A percentile compares a stretch with the other conserved stretches of the same genome.
These are phyloP conservation scores for Neurospora tetrasperma DNA, from an alignment of 495 filamentous ascomycete species.

Conservation along the genomic window DNA sequence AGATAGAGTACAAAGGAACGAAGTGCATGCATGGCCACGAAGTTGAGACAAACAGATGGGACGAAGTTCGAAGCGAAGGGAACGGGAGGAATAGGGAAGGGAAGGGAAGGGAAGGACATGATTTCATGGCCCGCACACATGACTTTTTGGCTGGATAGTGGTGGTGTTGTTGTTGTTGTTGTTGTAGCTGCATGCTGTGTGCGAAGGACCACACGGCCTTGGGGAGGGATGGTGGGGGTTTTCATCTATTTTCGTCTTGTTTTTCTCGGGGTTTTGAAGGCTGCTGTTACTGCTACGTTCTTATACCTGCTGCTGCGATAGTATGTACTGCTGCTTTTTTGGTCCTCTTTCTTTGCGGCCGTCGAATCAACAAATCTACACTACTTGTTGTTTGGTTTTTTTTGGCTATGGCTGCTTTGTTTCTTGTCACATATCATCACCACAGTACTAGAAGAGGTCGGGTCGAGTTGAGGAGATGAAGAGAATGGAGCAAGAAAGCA, in stretches of 20 bases:
- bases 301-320: conserved; percentile 1
- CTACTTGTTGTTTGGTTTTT: not conserved
- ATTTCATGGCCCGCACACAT: not conserved
- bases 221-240: not conserved
- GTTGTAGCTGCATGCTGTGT: not conserved
- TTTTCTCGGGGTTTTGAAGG: not conserved
- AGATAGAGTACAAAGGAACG: not conserved
- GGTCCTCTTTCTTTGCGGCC: not conserved
- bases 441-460: not conserved
- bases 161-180: not conserved
- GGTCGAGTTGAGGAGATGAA: not conserved
- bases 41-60: not conserved
- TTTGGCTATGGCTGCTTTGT: not conserved
- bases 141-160: not conserved
- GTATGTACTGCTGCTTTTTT: not conserved
- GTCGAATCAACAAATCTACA: not conserved
- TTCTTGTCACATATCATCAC: not conserved
- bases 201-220: not conserved
- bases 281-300: not conserved
- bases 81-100: not conserved
- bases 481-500: not conserved
- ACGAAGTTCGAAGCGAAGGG: not conserved
- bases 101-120: not conserved
- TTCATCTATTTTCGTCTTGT: not conserved
- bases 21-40: conserved; percentile 1